phyloP scores from a whole-genome alignment of 225 moss, liverwort and hornwort species.

The Climacium dendroides region DNA sequence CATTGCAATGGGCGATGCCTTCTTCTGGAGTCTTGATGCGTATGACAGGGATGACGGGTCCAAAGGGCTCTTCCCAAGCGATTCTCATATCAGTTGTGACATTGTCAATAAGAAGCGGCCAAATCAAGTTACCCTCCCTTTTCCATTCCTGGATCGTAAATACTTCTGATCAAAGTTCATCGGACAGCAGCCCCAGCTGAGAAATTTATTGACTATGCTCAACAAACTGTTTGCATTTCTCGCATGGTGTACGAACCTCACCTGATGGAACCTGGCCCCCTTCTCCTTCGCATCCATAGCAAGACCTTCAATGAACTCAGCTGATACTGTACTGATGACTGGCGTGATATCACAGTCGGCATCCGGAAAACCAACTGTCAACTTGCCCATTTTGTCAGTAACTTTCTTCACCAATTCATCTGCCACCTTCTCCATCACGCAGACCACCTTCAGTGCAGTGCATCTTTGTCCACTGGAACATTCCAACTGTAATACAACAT shows the following conservation, averaged over 20 bases:
- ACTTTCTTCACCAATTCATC: slow-evolving; percentile 19
- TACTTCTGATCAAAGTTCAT: background rate
- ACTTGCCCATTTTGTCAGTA: slow-evolving; percentile 10
- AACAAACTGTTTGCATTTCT: background rate
- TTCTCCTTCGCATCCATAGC: slow-evolving; percentile 11
- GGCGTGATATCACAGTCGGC: slow-evolving; percentile 16
- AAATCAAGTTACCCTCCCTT: slow-evolving; percentile 27
- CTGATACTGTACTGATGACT: slow-evolving; percentile 15
- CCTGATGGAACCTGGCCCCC: slow-evolving; percentile 18
- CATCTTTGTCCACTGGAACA: slow-evolving; percentile 29
- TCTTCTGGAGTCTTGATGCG: slow-evolving; percentile 23
- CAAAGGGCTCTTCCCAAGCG: slow-evolving; percentile 32
- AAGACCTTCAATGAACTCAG: slow-evolving; percentile 25
- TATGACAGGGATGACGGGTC: slow-evolving; percentile 16
- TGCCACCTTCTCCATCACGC: slow-evolving; percentile 23
- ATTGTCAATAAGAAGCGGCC: slow-evolving; percentile 23
- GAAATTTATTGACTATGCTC: background rate
- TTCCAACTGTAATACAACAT: background rate
- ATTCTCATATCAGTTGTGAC: slow-evolving; percentile 22
- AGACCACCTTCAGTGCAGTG: slow-evolving; percentile 23
- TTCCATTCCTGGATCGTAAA: slow-evolving; percentile 16
- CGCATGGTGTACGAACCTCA: background rate
- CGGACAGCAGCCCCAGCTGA: background rate
- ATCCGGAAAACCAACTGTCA: slow-evolving; percentile 20
- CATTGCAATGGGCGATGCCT: slow-evolving; percentile 22